Percentiles rank a stretch among this genome's conserved stretches.
Evolutionary conservation across 2,329 filamentous ascomycete genomes (phyloP).

Genomic region (Claviceps capensis): DNA sequence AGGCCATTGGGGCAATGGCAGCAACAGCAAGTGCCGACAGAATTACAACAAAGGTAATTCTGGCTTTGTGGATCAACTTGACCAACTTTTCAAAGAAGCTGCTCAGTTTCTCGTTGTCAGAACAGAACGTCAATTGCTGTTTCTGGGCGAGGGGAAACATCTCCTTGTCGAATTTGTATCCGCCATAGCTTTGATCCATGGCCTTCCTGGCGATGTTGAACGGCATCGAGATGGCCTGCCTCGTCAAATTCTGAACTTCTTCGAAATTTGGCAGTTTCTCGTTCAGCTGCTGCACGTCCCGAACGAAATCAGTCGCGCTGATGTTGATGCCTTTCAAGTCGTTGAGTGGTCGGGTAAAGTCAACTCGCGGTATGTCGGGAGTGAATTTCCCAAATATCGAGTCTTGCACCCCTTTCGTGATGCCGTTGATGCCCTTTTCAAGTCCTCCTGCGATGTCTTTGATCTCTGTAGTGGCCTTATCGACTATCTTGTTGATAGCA

Average conservation of each 20-base stretch:
- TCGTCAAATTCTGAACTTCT: constrained; percentile 70
- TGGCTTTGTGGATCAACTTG: constrained; percentile 50
- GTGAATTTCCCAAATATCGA: constrained; percentile 37
- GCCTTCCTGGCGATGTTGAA: constrained; percentile 67
- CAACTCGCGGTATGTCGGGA: constrained; percentile 35
- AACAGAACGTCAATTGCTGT: constrained; percentile 75
- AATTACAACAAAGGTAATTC: constrained; percentile 63
- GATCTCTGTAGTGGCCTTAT: constrained; percentile 44
- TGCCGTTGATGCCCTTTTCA: constrained; percentile 32
- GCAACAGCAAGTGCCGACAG: constrained; percentile 57
- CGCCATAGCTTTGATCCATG: constrained; percentile 56
- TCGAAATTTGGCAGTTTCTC: constrained; percentile 69
- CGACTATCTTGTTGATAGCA: constrained; percentile 34
- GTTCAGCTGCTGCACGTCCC: constrained; percentile 60
- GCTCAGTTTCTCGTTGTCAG: constrained; percentile 66
- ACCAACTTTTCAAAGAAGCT: constrained; percentile 69
- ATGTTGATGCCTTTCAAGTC: constrained; percentile 59
- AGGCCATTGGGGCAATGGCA: constrained; percentile 67
- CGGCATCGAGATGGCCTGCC: constrained; percentile 58
- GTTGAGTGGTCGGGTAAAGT: constrained; percentile 51
- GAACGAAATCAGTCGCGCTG: constrained; percentile 49
- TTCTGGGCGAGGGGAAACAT: constrained; percentile 76
- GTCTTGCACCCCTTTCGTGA: constrained; percentile 28
- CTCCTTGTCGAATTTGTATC: constrained; percentile 64
- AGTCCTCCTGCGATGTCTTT: constrained; percentile 41